Base-by-base conservation (phyloP, 2,329 filamentous ascomycete genomes). In the Aureobasidium sp. region DNA sequence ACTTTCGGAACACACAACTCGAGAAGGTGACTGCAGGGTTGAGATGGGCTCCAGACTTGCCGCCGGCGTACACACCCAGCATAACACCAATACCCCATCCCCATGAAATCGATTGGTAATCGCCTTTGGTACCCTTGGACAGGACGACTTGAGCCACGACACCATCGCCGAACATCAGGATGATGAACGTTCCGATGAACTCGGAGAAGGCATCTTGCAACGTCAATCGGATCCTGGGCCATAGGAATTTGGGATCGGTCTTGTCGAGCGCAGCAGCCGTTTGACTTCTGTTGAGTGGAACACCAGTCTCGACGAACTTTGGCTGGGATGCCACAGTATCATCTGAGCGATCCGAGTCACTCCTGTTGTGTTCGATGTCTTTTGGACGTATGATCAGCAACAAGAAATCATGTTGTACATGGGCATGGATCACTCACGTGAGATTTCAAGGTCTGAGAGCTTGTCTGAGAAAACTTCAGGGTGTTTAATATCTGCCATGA, bases 91-190 rank as follows among this genome's bases (percentile, higher is more conserved):
- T 62, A 4, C 65, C 66, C 65, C 65, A 68, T 20, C 78, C 77
- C 78, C 78, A 80, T 4, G 74, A 76, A 45, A 82, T 81, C 5
- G 79, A 82, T 65, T 82, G 79, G 66, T 82, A 82, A 63, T 76
- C 70, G 45, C 82, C 82, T 68, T 80, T 82, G 15, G 69, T 69
- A 29, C 69, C 71, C 4, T 66, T 72, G 63, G 83, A 86, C 14
- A 90, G 78, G 0, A 84, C 75, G 0, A 88, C 86, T 71, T 90
- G 87, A 3, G 87, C 87, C 22, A 89, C 84, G 61, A 84, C 84
- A n/a, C 85, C 87, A 64, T 89, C 83, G 4, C 87, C 87, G 67
- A 90, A 90, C 44, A 89, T 74, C 63, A 90, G 77, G 65, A 90
- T 73, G 61, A 87, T 80, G 76, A 90, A 85, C 14, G 84, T 86